Evolutionary conservation across 352 stramenopile genomes (phyloP).

Genomic region (Globisporangium splendens): DNA sequence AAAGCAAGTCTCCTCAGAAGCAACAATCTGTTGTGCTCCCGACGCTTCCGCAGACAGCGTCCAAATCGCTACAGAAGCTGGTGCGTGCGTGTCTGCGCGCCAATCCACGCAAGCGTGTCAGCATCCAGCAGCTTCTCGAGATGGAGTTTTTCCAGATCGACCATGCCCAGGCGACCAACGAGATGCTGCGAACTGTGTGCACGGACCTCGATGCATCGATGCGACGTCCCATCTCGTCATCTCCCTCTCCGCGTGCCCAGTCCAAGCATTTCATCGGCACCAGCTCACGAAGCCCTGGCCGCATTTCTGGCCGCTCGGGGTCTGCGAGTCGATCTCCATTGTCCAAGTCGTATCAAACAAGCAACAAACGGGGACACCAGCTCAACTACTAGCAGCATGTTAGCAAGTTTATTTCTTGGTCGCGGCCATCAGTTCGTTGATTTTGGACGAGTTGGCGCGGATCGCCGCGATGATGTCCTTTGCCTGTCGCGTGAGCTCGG

Average conservation of each 20-base stretch:
- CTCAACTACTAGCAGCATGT: too few relatives aligned
- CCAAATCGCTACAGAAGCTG: constrained; percentile 40
- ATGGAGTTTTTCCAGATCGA: constrained; percentile 61
- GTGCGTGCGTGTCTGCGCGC: constrained; percentile 42
- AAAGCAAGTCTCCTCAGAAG: background rate
- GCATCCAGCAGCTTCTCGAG: constrained; percentile 23
- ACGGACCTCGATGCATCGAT: constrained; percentile 64
- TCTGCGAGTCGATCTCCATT: background rate
- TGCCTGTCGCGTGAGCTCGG: constrained; percentile 48
- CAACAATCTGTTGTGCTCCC: constrained; percentile 10
- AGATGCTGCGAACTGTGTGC: constrained; percentile 52
- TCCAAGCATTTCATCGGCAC: background rate
- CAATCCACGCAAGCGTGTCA: constrained; percentile 35
- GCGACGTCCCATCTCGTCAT: constrained; percentile 11
- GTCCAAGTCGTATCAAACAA: background rate
- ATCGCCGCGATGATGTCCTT: constrained; percentile 58
- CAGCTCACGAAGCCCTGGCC: background rate
- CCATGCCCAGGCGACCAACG: constrained; percentile 36
- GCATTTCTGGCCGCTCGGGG: background rate
- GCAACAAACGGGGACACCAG: background rate
- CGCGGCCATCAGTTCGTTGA: constrained; percentile 57
- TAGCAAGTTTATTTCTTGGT: background rate
- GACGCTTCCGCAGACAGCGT: constrained; percentile 38
- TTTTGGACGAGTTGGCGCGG: constrained; percentile 68
- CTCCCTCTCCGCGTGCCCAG: background rate